Evolutionary conservation across 192 early-diverging fungal species (phyloP).

Genomic region (Mycoemilia scoparia): DNA sequence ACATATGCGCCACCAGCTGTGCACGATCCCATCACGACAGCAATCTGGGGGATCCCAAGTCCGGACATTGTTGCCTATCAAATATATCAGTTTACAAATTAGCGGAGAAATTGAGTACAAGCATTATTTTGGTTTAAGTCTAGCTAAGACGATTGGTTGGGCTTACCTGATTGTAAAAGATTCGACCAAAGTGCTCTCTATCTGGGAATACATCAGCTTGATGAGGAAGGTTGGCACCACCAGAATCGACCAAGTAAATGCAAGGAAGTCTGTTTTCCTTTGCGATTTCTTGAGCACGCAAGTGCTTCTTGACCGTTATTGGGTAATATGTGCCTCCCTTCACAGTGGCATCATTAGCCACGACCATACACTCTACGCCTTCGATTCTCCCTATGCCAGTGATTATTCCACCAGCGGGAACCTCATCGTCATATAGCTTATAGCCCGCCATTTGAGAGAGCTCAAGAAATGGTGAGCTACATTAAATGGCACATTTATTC

Average conservation of each 20-base stretch:
- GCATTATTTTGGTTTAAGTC: too few species aligned
- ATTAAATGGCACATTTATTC: slow-evolving; percentile 13
- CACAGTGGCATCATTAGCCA: slow-evolving; percentile 94
- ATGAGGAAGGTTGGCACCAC: slow-evolving; percentile 84
- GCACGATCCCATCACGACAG: slow-evolving; percentile 93
- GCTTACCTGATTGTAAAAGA: slow-evolving; percentile 97
- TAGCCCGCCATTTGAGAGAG: slow-evolving; percentile 85
- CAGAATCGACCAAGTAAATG: slow-evolving; percentile 88
- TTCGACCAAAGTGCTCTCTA: slow-evolving; percentile 80
- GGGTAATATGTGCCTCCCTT: slow-evolving; percentile 98
- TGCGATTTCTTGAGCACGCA: slow-evolving; percentile 93
- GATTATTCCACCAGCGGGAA: slow-evolving; percentile 76
- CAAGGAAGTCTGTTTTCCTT: slow-evolving; percentile 84
- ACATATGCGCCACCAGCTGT: slow-evolving; percentile 96
- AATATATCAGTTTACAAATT: too few species aligned
- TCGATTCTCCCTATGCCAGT: slow-evolving; percentile 89
- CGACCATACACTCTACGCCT: slow-evolving; percentile 88
- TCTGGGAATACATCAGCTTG: slow-evolving; percentile 95
- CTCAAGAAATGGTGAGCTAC: slow-evolving; percentile 80
- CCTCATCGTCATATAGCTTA: slow-evolving; percentile 68
- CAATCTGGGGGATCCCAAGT: slow-evolving; percentile 80
- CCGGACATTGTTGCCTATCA: slow-evolving; percentile 56
- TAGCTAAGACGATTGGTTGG: slow-evolving; percentile 26
- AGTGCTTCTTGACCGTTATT: slow-evolving; percentile 88
- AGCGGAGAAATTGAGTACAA: too few species aligned